Evolutionary conservation across 2,329 filamentous ascomycete species (phyloP), one percentile per base, ranked within the genome.

Genomic region (Didymosphaeria variabile): DNA sequence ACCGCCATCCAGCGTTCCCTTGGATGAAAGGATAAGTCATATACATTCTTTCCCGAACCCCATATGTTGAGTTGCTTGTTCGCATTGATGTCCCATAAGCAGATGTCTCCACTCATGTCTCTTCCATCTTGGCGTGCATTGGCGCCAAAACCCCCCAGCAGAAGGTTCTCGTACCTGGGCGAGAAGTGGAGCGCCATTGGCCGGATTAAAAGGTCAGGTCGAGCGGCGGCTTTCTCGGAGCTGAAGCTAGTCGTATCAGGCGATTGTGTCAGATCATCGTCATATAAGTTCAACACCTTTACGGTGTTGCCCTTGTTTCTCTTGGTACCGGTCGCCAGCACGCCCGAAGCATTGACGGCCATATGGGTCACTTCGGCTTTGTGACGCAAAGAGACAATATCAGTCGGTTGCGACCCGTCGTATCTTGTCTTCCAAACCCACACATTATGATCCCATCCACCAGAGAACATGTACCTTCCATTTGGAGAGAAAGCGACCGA

Each of bases 21-120:
- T 0, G 84, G 82, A 66, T 87, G 86, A 82, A 87, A 90, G 1
- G 84, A 79, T 1, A 85, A 76, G 64, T 89, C 86, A 66, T 88
- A 88, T 0, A 88, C 81, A 60, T 85, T 86, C 38, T 83, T 82
- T 0, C 82, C 81, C 17, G 81, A 79, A 1, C 82, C 82, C 12
- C 75, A 72, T 0, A 87, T 71, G n/a, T 75, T 66, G 1, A 85
- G 64, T 26, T 78, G 67, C 10, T 72, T 66, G 3, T 78, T 73
- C 36, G 82, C 79, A 15, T 75, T 69, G 3, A 86, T 67, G 61
- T 84, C 80, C 85, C 85, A 89, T 1, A 87, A 64, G 44, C 81
- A 83, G 10, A 87, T 78, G 60, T 87, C 83, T 2, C 87, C 87
- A 38, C 78, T 79, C 6, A 74, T 77, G 19, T 80, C 75, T 9